Base-by-base conservation (phyloP, 2,329 filamentous ascomycete genomes). In the Cladosporium austrohemisphaericum region DNA sequence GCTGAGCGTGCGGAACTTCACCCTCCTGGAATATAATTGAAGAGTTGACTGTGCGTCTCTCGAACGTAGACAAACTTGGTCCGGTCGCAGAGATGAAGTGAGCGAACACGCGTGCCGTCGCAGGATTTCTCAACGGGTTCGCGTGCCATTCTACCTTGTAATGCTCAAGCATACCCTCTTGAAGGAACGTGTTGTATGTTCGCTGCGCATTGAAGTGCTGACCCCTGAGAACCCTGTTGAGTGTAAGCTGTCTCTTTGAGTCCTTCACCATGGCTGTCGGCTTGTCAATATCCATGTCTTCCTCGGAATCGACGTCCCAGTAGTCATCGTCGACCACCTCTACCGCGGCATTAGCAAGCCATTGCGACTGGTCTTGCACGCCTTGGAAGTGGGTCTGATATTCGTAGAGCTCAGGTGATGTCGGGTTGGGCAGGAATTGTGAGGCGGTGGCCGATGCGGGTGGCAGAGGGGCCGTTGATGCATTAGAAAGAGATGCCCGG, bases 41-140 rank as follows among this genome's bases (percentile, higher is more conserved):
- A 1, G 87, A 79, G 60, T 92, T 88, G 49, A 83, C 78, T 2
- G 87, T 83, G 65, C 91, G 83, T 46, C 92, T 79, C 68, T 97
- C 91, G 64, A 88, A 95, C 22, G 95, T 78, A 1, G 91, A 95
- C 63, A 97, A 80, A 56, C 81, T 86, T 1, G 90, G 88, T 0
- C 86, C 91, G 2, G 90, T 95, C 5, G 93, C 85, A 57, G 89
- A 86, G 38, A 97, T 83, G 65, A 96, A 97, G 68, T 97, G 90
- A 66, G 85, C 85, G 65, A 97, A 97, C 5, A 95, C 83, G 23
- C 84, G 79, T 11, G 88, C 85, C 9, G 88, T 92, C 55, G 85
- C 84, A 2, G 82, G 79, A 56, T 96, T 89, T 57, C 84, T 87
- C 22, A 96, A 72, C 25, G 93, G 91, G 31, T 71, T 77, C 8